Evolutionary conservation across 106 monocot genomes (phyloP).

Genomic region (Cymbidium sinense): DNA sequence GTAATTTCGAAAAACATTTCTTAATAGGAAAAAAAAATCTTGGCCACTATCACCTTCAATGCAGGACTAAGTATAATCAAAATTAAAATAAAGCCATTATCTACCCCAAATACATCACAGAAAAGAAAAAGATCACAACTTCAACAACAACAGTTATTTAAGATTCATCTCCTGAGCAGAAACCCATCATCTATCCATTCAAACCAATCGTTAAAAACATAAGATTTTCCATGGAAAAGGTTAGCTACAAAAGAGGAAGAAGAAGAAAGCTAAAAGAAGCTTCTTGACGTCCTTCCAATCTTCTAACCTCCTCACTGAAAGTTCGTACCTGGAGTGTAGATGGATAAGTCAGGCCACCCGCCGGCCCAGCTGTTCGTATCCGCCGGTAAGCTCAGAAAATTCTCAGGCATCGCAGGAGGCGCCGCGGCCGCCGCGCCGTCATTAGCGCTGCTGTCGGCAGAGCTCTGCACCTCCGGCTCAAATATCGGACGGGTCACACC

Average conservation of each 20-base stretch:
- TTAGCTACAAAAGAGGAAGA: not conserved
- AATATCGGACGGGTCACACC: not conserved
- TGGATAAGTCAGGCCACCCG: slow-evolving; percentile 28
- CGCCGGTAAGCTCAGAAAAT: not conserved
- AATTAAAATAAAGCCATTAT: no score
- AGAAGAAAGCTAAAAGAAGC: not conserved
- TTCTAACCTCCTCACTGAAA: slow-evolving; percentile 12
- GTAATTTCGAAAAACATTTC: no score
- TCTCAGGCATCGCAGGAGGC: not conserved
- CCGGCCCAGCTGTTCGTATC: slow-evolving; percentile 8
- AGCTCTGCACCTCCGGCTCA: slow-evolving; percentile 5
- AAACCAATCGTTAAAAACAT: not conserved
- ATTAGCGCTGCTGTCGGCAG: not conserved
- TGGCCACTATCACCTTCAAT: no score
- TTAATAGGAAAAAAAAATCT: no score
- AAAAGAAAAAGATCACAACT: not conserved
- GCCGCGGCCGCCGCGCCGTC: not conserved
- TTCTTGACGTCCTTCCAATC: not conserved
- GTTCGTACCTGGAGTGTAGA: slow-evolving; percentile 32
- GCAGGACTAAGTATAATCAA: no score
- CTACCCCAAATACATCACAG: no score
- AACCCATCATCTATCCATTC: not conserved
- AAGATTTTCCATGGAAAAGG: not conserved
- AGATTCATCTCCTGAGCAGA: not conserved
- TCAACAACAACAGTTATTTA: not conserved